Conservation (phyloP, 23 red algal genomes). For the Gracilaria gracilis region DNA sequence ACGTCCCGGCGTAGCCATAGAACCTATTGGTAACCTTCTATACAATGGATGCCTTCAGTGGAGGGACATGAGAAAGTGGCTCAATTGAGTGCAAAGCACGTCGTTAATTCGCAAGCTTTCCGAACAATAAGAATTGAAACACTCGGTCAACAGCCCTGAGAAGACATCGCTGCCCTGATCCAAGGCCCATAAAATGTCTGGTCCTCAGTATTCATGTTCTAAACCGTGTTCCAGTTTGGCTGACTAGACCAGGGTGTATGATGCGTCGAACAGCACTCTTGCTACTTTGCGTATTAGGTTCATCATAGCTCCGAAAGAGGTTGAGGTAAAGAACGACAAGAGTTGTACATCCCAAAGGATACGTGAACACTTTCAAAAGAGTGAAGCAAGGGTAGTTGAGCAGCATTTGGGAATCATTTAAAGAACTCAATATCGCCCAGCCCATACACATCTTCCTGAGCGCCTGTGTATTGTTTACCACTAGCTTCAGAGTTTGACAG, state of each 20-base stretch:
- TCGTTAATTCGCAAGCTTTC: neutral
- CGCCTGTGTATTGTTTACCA: constrained; percentile 33
- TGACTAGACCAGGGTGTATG: too few species aligned
- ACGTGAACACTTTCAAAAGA: too few species aligned
- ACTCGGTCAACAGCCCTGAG: neutral
- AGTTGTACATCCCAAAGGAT: too few species aligned
- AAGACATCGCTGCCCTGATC: neutral
- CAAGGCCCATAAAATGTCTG: too few species aligned
- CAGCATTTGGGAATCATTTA: neutral
- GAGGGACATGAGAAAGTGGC: constrained; percentile 15
- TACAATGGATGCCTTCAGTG: constrained; percentile 29
- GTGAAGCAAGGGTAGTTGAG: neutral
- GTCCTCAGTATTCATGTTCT: too few species aligned
- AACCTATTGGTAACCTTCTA: constrained; percentile 37
- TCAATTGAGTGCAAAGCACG: neutral
- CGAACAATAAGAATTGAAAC: neutral
- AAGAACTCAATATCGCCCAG: constrained; percentile 5
- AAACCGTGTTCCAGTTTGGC: too few species aligned
- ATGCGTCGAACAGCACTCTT: too few species aligned
- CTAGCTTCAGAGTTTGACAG: constrained; percentile 2
- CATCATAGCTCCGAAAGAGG: too few species aligned
- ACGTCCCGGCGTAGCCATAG: constrained; percentile 22
- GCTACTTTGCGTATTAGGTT: too few species aligned
- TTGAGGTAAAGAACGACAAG: too few species aligned
- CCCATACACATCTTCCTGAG: constrained; percentile 19